Base-by-base conservation (phyloP, 345 rosid species). In the Pistacia vera region DNA sequence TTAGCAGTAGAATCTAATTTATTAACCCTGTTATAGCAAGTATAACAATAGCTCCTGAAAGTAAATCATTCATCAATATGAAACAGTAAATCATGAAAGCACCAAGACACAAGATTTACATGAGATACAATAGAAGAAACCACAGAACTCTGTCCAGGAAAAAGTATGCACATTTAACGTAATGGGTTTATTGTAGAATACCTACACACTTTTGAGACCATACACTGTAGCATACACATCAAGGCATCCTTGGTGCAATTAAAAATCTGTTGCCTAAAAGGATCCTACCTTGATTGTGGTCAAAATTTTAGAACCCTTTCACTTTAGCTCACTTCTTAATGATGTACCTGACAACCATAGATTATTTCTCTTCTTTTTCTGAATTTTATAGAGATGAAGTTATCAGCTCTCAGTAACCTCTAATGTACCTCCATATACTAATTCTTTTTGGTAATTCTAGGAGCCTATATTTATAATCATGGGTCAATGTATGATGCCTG, bases 191-290 rank as follows among this genome's bases (percentile, higher is more conserved):
- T 49, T 6, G 14, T 49, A 10, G 5, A 49, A 49, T 49, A 49
- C 54, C 14, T 49, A 9, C 11, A 30, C 0, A 4, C 41, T 38
- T 38, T 38, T 38, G 41, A 38, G 41, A 38, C 41, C 41, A 38
- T 38, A 38, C 41, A 38, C 5, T 38, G 41, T 38, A 38, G 30
- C 35, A 22, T 2, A 8, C 58, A 8, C 44, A 51, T 51, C 3
- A 54, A 35, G 58, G 60, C 48, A 69, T 69, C 61, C 61, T 28
- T 33, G 61, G 30, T 69, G 54, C 22, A 18, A 69, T 33, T 17
- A 18, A 44, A 16, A 44, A 67, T 67, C 72, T 25, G 6, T 11
- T 25, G 44, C 13, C 25, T 17, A 52, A 38, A 8, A 18, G 6
- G 18, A 35, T 70, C 7, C n/a, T 30, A 35, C 41, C 30, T 9